These are phyloP conservation scores for Cercospora sp. DNA, from an alignment of 2,329 filamentous ascomycete genomes.

Conservation along the genomic window DNA sequence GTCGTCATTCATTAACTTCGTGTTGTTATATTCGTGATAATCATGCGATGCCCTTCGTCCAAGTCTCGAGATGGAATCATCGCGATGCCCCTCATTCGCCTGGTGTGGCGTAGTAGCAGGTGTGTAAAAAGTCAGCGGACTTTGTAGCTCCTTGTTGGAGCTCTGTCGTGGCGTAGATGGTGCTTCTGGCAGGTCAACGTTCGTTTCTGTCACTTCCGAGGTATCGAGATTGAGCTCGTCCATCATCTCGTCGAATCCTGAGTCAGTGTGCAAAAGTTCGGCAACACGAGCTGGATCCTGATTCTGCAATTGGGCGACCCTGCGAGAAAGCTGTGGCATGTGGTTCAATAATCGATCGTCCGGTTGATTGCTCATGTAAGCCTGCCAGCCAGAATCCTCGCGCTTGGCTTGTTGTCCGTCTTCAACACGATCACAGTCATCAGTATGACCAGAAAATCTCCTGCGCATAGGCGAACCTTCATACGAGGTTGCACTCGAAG, in stretches of 20 bases:
- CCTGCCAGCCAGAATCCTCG: background rate
- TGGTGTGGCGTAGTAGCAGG: constrained; percentile 4
- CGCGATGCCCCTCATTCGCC: background rate
- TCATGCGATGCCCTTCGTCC: background rate
- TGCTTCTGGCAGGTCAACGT: background rate
- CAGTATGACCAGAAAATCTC: background rate
- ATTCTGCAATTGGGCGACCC: background rate
- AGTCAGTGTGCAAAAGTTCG: constrained; percentile 39
- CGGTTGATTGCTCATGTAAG: background rate
- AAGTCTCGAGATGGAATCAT: background rate
- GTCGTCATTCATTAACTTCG: constrained; percentile 23
- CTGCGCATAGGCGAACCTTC: constrained; percentile 16
- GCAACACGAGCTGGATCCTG: background rate
- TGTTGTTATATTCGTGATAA: constrained; percentile 1
- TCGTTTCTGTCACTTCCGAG: background rate
- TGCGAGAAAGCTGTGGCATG: background rate
- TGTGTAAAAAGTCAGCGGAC: constrained; percentile 11
- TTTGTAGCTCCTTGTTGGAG: constrained; percentile 5
- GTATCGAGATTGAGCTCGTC: constrained; percentile 16
- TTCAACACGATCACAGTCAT: constrained; percentile 6
- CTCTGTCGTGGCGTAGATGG: constrained; percentile 10
- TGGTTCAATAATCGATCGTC: background rate
- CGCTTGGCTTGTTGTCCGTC: constrained; percentile 12
- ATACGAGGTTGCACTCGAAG: constrained; percentile 34
- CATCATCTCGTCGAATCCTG: constrained; percentile 48